A percentile compares a stretch with the other conserved stretches of the same genome.
Conservation (phyloP, 129 eudicot genomes). For the Silybum marianum region DNA sequence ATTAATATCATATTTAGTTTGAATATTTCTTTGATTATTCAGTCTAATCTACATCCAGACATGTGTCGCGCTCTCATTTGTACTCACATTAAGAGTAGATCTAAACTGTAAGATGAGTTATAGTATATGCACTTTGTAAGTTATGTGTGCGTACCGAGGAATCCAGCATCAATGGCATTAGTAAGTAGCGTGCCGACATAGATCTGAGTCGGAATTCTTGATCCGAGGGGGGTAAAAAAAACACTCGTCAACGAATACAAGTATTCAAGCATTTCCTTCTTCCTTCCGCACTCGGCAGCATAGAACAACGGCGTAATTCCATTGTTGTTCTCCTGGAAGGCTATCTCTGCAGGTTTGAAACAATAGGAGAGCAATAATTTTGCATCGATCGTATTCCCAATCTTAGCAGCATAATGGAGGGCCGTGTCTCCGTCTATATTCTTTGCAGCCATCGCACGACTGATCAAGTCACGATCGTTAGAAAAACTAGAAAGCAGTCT, state of each 20-base stretch:
- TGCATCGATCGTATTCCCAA: neutral
- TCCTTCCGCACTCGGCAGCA: neutral
- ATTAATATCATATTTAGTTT: too few species aligned
- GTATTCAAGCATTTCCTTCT: neutral
- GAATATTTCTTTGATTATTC: too few species aligned
- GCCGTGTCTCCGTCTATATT: neutral
- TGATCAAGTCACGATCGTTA: neutral
- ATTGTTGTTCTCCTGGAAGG: neutral
- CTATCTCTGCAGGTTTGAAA: neutral
- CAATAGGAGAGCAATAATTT: neutral
- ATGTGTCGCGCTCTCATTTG: too few species aligned
- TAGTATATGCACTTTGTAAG: too few species aligned
- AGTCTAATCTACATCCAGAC: too few species aligned
- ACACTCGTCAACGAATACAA: neutral
- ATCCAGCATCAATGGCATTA: neutral
- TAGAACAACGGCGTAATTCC: neutral
- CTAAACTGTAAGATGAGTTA: neutral
- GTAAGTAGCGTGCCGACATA: neutral
- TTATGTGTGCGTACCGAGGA: neutral
- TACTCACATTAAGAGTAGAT: too few species aligned
- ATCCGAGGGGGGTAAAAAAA: neutral
- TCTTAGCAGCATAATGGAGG: neutral
- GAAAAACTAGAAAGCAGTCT: neutral
- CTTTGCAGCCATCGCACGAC: neutral
- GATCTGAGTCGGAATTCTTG: neutral